Evolutionary conservation across 2,329 filamentous ascomycete genomes (phyloP).

Genomic region (Fusarium sarcochroum): DNA sequence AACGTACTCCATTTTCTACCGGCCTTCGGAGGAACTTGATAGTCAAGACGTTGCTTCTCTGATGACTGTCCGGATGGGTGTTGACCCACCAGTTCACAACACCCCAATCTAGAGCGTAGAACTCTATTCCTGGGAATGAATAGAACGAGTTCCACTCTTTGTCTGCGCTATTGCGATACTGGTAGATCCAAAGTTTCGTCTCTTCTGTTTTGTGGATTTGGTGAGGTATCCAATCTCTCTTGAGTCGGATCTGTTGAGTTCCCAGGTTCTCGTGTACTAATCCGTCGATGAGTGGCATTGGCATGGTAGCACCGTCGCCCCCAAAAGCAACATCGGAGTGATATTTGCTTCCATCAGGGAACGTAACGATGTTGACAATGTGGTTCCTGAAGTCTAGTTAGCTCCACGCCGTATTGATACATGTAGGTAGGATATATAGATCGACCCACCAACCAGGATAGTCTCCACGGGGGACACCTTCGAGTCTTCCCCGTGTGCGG

Average conservation of each 20-base stretch:
- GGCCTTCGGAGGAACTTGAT: slow-evolving; percentile 65
- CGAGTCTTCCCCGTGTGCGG: slow-evolving; percentile 58
- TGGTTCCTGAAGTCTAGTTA: slow-evolving; percentile 59
- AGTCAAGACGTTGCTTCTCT: slow-evolving; percentile 66
- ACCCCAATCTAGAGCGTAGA: slow-evolving; percentile 64
- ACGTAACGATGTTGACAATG: slow-evolving; percentile 72
- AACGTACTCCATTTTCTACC: slow-evolving; percentile 54
- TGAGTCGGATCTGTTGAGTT: slow-evolving; percentile 68
- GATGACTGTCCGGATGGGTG: slow-evolving; percentile 63
- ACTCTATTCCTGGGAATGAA: slow-evolving; percentile 76
- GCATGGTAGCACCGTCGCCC: slow-evolving; percentile 70
- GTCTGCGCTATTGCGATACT: slow-evolving; percentile 65
- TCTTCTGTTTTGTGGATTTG: slow-evolving; percentile 54
- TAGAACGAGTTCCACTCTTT: slow-evolving; percentile 73
- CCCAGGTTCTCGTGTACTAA: slow-evolving; percentile 63
- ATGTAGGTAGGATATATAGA: too few relatives aligned
- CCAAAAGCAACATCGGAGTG: slow-evolving; percentile 76
- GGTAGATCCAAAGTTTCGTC: slow-evolving; percentile 73
- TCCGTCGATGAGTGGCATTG: slow-evolving; percentile 66
- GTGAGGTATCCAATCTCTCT: slow-evolving; percentile 62
- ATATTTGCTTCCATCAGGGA: slow-evolving; percentile 64
- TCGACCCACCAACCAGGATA: slow-evolving; percentile 63
- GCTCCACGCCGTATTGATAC: neutral
- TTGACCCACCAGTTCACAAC: slow-evolving; percentile 72
- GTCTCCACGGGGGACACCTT: slow-evolving; percentile 57